phyloP scores from a whole-genome alignment of 106 monocot genomes.

The Iris macrosiphon region DNA sequence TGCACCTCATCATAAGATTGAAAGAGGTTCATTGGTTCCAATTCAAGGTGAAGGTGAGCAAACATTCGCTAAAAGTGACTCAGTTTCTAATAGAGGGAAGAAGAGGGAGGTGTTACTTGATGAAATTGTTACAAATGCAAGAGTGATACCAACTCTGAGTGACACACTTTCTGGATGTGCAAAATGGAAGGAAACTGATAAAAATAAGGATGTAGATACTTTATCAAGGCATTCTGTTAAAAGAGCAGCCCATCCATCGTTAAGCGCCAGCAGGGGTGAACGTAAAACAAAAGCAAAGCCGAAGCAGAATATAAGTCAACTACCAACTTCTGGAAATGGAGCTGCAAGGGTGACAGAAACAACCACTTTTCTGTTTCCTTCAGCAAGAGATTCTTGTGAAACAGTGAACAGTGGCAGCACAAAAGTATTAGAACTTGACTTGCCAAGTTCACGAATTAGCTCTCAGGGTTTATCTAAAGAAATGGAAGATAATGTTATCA shows the following conservation, averaged over 20 bases:
- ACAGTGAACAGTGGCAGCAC: slow-evolving; percentile 8
- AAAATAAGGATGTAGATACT: slow-evolving; percentile 48
- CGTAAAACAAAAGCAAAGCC: slow-evolving; percentile 75
- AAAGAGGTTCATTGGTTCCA: slow-evolving; percentile 26
- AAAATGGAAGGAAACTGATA: slow-evolving; percentile 75
- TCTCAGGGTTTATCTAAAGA: slow-evolving; percentile 31
- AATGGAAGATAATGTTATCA: too few species aligned
- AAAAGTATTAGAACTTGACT: slow-evolving; percentile 22
- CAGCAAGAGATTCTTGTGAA: slow-evolving; percentile 18
- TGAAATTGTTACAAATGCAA: slow-evolving; percentile 44
- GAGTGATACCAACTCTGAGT: slow-evolving; percentile 20
- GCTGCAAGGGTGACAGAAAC: slow-evolving; percentile 38
- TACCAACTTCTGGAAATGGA: slow-evolving; percentile 59
- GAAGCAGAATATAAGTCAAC: slow-evolving; percentile 73
- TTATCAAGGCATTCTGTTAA: slow-evolving; percentile 32
- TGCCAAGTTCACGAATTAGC: slow-evolving; percentile 1
- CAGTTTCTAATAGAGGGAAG: slow-evolving; percentile 28
- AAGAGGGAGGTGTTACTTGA: slow-evolving; percentile 66
- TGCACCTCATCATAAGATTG: slow-evolving; percentile 28
- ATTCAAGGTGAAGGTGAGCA: slow-evolving; percentile 26
- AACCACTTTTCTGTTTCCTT: slow-evolving; percentile 4
- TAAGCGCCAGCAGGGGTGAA: slow-evolving; percentile 49
- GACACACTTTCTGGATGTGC: slow-evolving; percentile 30
- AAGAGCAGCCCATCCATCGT: slow-evolving; percentile 53
- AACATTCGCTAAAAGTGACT: slow-evolving; percentile 26